Conservation (phyloP, 306 rosid genomes). For the Corylus heterophylla region DNA sequence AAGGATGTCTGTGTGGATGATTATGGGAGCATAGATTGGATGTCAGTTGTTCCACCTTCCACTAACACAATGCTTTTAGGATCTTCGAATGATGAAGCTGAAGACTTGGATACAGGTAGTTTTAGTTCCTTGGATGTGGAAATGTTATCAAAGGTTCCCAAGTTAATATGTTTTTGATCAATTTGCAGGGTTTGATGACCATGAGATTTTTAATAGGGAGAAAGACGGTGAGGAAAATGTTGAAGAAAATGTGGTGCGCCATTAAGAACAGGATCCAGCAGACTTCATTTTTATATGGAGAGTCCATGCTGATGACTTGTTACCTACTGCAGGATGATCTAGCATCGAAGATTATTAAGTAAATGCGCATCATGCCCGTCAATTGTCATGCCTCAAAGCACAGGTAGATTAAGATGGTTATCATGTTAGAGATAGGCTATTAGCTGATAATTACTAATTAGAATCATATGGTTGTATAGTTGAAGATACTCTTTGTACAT, state of each 20-base stretch:
- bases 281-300: conserved; percentile 13
- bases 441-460: conserved; percentile 13
- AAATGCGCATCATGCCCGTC: not conserved
- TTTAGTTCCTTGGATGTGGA: conserved; percentile 18
- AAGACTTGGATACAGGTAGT: conserved; percentile 67
- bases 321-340: conserved; percentile 13
- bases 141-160: conserved; percentile 9
- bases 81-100: conserved; percentile 61
- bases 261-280: conserved; percentile 34
- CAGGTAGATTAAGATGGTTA: conserved; percentile 1
- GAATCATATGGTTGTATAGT: conserved; percentile 2
- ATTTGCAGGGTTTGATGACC: conserved; percentile 74
- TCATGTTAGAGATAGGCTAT: conserved; percentile 1
- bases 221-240: conserved; percentile 55
- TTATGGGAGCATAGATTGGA: conserved; percentile 60
- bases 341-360: conserved; percentile 12
- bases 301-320: conserved; percentile 15
- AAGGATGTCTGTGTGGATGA: conserved; percentile 56
- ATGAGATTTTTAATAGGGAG: conserved; percentile 51
- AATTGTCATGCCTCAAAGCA: conserved; percentile 6
- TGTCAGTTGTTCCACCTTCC: conserved; percentile 58
- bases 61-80: conserved; percentile 47
- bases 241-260: conserved; percentile 44
- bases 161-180: conserved; percentile 27
- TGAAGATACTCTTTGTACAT: not conserved